Percentiles rank a stretch among this genome's conserved stretches.
Conservation (phyloP, 208 protist genomes). For the Leishmania mexicana region DNA sequence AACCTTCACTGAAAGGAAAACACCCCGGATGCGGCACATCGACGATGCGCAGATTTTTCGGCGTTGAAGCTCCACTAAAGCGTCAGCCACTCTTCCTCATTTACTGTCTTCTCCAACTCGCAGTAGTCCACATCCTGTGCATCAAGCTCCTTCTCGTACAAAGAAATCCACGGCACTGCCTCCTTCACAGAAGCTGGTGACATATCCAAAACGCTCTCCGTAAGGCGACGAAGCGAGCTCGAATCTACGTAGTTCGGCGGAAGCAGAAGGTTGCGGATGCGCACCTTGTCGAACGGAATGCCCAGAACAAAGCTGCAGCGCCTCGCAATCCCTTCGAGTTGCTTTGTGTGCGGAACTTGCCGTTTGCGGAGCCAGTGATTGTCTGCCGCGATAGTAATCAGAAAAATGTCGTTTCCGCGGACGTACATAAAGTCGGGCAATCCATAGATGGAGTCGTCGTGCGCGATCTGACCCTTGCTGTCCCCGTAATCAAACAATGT, state of each 20-base stretch:
- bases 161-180: constrained; percentile 51
- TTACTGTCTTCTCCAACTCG: constrained; percentile 61
- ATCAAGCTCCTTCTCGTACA: constrained; percentile 85
- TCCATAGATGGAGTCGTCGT: constrained; percentile 69
- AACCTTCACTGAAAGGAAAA: background rate
- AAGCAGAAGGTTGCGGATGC: constrained; percentile 78
- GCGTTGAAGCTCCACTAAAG: constrained; percentile 36
- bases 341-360: constrained; percentile 79
- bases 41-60: background rate
- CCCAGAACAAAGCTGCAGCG: constrained; percentile 79
- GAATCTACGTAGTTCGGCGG: constrained; percentile 77
- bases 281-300: constrained; percentile 67
- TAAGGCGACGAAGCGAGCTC: constrained; percentile 62
- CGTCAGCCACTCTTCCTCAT: constrained; percentile 85
- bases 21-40: background rate
- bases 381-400: constrained; percentile 83
- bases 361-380: constrained; percentile 85
- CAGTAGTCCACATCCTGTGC: constrained; percentile 74
- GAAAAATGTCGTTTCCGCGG: constrained; percentile 60
- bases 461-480: constrained; percentile 53
- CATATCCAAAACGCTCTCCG: constrained; percentile 51
- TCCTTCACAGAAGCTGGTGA: constrained; percentile 6
- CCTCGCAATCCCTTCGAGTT: constrained; percentile 85
- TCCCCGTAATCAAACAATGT: constrained; percentile 80
- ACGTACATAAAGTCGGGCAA: constrained; percentile 84